Conservation (phyloP, 108 stramenopile genomes). For the Cyclotella sp. region DNA sequence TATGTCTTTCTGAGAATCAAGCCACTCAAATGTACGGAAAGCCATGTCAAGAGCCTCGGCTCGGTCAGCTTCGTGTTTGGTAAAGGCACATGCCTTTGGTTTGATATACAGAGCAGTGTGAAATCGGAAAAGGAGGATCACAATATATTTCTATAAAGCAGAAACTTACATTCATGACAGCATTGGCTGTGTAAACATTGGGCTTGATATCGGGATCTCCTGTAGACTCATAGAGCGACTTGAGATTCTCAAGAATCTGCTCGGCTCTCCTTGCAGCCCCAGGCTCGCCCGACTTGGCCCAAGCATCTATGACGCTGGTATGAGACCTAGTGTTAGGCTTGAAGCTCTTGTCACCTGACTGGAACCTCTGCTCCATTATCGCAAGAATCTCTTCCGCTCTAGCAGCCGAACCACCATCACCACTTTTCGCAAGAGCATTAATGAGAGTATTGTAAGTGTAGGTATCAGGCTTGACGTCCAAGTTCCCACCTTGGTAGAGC, state of each 20-base stretch:
- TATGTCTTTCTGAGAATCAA: constrained; percentile 70
- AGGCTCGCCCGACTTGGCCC: constrained; percentile 61
- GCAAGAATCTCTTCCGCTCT: constrained; percentile 63
- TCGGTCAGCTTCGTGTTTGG: constrained; percentile 56
- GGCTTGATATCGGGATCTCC: constrained; percentile 59
- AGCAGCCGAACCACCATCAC: constrained; percentile 58
- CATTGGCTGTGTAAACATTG: constrained; percentile 62
- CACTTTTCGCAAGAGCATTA: constrained; percentile 58
- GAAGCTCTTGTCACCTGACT: constrained; percentile 53
- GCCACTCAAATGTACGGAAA: constrained; percentile 87
- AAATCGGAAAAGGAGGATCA: no score
- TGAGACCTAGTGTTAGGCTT: constrained; percentile 58
- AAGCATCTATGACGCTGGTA: constrained; percentile 71
- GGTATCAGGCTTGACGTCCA: constrained; percentile 84
- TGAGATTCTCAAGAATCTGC: constrained; percentile 57
- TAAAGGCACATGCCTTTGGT: constrained; percentile 78
- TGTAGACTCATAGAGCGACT: constrained; percentile 43
- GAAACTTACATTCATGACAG: constrained; percentile 59
- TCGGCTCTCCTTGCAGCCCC: constrained; percentile 65
- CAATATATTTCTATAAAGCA: neutral
- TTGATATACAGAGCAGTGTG: neutral
- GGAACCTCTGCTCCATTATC: constrained; percentile 56
- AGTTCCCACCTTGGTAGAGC: constrained; percentile 79
- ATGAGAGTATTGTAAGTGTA: constrained; percentile 87
- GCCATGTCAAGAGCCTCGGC: constrained; percentile 72